These are phyloP conservation scores for Taiwanofungus camphoratus DNA, from an alignment of 1,284 basidiomycete species.

Conservation along the genomic window DNA sequence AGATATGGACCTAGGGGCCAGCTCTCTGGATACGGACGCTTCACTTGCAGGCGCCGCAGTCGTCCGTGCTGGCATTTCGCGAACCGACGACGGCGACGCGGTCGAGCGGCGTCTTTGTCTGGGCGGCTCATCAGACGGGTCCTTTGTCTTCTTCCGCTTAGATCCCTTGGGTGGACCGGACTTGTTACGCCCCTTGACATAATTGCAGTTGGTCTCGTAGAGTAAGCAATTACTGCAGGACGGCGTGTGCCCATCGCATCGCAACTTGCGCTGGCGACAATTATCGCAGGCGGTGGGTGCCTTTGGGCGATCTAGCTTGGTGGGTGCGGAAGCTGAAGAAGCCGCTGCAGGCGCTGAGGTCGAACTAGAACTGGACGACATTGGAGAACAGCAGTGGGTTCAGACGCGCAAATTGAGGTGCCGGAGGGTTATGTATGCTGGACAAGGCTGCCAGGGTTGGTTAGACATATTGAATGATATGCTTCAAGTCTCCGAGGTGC, in stretches of 20 bases:
- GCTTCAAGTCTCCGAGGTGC: too few relatives aligned
- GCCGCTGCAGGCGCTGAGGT: too few relatives aligned
- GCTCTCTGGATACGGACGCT: not conserved
- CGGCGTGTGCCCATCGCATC: not conserved
- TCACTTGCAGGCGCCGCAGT: not conserved
- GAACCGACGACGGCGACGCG: not conserved
- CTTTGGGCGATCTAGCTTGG: not conserved
- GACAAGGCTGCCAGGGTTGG: too few relatives aligned
- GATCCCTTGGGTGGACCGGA: slow-evolving; percentile 1
- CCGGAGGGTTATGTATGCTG: too few relatives aligned
- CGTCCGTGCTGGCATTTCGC: not conserved
- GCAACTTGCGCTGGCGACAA: slow-evolving; percentile 2
- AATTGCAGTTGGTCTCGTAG: not conserved
- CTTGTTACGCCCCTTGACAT: not conserved
- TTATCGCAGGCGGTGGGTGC: not conserved
- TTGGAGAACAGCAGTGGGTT: too few relatives aligned
- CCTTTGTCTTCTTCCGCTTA: not conserved
- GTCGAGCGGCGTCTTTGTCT: not conserved
- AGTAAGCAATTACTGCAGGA: slow-evolving; percentile 2
- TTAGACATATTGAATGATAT: too few relatives aligned
- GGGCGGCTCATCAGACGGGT: not conserved
- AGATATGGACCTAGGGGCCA: not conserved
- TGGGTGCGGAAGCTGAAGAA: not conserved
- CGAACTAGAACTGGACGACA: not conserved
- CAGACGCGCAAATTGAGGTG: too few relatives aligned